phyloP scores from a whole-genome alignment of 768 basidiomycete genomes.

The Kwoniella heveanensis region DNA sequence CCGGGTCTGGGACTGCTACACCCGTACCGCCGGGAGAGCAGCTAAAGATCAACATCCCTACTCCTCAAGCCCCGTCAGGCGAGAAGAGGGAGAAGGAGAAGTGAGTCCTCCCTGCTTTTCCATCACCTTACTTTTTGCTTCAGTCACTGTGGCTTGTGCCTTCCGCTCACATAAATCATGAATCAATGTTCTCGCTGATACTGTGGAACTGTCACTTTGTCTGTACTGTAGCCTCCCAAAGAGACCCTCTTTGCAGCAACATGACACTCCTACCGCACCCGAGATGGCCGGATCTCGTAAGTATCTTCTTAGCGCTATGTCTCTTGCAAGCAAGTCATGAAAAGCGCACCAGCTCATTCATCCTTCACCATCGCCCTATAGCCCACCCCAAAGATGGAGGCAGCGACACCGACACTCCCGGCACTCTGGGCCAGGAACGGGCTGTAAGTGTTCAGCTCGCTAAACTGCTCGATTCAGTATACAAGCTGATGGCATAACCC shows the following conservation, averaged over 20 bases:
- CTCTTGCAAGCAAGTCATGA: too few relatives aligned
- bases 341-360: not conserved
- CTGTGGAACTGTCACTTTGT: too few relatives aligned
- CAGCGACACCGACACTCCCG: constrained; percentile 51
- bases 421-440: constrained; percentile 35
- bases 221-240: constrained; percentile 44
- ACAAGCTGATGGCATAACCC: constrained; percentile 10
- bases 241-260: constrained; percentile 38
- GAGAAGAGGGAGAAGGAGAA: constrained; percentile 49
- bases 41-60: constrained; percentile 53
- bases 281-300: constrained; percentile 30
- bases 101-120: constrained; percentile 33
- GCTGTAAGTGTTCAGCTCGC: constrained; percentile 34
- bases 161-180: too few relatives aligned
- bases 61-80: constrained; percentile 17
- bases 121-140: too few relatives aligned
- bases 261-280: constrained; percentile 27
- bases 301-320: too few relatives aligned
- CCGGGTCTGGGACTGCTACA: constrained; percentile 31
- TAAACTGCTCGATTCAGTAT: too few relatives aligned
- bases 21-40: constrained; percentile 22
- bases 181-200: too few relatives aligned
- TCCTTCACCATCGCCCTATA: not conserved
- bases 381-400: constrained; percentile 35
- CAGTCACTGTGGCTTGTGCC: too few relatives aligned